A percentile compares a stretch with the other conserved stretches of the same genome.
phyloP scores from a whole-genome alignment of 345 rosid genomes.

The Camelina neglecta region DNA sequence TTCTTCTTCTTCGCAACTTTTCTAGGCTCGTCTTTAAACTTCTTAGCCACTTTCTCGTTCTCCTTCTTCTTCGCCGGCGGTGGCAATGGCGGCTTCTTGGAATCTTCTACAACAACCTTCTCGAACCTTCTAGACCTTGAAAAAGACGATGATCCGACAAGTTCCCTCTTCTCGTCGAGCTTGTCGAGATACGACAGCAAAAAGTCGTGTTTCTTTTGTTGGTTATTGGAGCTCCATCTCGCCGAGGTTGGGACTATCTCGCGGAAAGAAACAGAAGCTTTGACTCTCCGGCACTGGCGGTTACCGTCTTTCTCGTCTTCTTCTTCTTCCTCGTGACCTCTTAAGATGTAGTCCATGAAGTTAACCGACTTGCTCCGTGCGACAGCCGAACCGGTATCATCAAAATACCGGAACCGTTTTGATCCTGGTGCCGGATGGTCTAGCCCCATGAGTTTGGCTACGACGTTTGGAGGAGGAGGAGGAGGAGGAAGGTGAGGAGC shows the following conservation, averaged over 20 bases:
- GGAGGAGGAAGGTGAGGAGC: constrained; percentile 17
- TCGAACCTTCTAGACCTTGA: constrained; percentile 47
- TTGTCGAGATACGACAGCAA: constrained; percentile 55
- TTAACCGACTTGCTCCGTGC: constrained; percentile 82
- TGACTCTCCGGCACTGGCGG: constrained; percentile 58
- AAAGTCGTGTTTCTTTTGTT: constrained; percentile 52
- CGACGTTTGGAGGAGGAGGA: constrained; percentile 59
- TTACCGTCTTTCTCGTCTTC: constrained; percentile 44
- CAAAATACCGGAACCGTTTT: constrained; percentile 47
- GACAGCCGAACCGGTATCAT: constrained; percentile 53
- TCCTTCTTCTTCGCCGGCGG: constrained; percentile 36
- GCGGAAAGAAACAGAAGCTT: constrained; percentile 79
- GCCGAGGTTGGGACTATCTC: constrained; percentile 53
- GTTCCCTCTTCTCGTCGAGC: constrained; percentile 44
- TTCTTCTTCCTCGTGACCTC: constrained; percentile 45
- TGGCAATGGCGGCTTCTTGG: constrained; percentile 33
- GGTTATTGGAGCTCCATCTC: constrained; percentile 28
- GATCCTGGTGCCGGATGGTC: constrained; percentile 61
- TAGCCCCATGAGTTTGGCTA: constrained; percentile 88
- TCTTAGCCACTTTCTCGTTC: constrained; percentile 48
- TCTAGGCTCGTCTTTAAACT: constrained; percentile 61
- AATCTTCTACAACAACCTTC: constrained; percentile 28
- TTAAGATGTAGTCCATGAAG: constrained; percentile 77
- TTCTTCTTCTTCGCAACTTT: constrained; percentile 47
- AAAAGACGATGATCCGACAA: constrained; percentile 39